phyloP scores from a whole-genome alignment of 1,284 basidiomycete species.

The Sanguinoderma infundibulare region DNA sequence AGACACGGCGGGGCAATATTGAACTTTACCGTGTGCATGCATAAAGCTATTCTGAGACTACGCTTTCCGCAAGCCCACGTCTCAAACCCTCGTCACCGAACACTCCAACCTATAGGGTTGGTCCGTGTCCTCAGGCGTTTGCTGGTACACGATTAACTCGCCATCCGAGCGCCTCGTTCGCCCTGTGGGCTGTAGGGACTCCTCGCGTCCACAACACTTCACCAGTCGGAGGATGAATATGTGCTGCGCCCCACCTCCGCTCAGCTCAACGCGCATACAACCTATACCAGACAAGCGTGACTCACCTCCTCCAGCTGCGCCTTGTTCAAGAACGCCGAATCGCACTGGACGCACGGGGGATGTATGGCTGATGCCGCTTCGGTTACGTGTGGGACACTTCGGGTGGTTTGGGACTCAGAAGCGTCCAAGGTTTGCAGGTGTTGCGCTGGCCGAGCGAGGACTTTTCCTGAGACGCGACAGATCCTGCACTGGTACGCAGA shows the following conservation, averaged over 20 bases:
- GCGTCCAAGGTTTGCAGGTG: conserved; percentile 5
- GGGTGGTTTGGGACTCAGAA: conserved; percentile 16
- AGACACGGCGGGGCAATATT: no score
- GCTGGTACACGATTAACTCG: neutral
- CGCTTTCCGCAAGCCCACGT: no score
- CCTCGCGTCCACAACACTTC: conserved; percentile 4
- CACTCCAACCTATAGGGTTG: conserved; percentile 1
- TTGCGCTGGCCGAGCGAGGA: conserved; percentile 6
- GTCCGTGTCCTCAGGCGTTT: neutral
- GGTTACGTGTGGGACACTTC: conserved; percentile 18
- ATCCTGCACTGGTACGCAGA: conserved; percentile 42
- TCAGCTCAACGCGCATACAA: neutral
- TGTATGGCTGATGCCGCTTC: conserved; percentile 16
- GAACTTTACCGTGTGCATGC: no score
- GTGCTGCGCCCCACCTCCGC: conserved; percentile 8
- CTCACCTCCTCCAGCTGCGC: conserved; percentile 19
- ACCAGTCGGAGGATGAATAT: conserved; percentile 9
- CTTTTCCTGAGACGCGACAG: conserved; percentile 11
- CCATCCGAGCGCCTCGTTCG: no score
- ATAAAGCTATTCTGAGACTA: no score
- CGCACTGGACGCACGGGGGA: conserved; percentile 18
- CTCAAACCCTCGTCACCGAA: conserved; percentile 11
- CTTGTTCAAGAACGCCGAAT: conserved; percentile 8
- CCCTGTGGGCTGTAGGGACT: no score
- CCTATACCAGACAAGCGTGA: neutral